Evolutionary conservation across 2,329 filamentous ascomycete genomes (phyloP), one percentile per base, ranked within the genome.

Genomic region (Apiospora phragmitis): DNA sequence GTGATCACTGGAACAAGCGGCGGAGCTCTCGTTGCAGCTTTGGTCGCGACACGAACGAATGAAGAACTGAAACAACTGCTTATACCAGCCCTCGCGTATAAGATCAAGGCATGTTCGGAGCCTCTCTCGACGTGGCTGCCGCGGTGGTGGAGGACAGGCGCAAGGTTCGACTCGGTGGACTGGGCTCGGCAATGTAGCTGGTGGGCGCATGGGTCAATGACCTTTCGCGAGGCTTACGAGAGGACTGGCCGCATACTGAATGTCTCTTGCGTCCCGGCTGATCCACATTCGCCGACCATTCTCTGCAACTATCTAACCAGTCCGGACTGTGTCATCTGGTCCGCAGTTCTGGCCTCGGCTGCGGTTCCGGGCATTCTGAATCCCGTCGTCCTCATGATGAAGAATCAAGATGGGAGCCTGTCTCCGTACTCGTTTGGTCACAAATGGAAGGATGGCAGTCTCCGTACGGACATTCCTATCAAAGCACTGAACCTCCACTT

Each of bases 271-370:
- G 94, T 99, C 1, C 96, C 96, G 0, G 95, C 95, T 0, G 96
- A 99, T 79, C 96, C 95, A 24, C 94, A 99, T 81, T 97, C 94
- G 59, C 95, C 89, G 11, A 91, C 94, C 0, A 97, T 99, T 74
- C 87, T 99, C 9, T 94, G 94, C 78, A 99, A 99, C 82, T 97
- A 98, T 80, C 88, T 98, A 42, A 98, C 96, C 1, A 93, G 93
- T 29, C 96, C 96, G 0, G 94, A 99, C 83, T 99, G 96, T 79
- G 96, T 99, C 51, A 97, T 99, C 73, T 99, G 97, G 96, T 97
- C 94, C 14, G 95, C 96, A 1, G 94, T 98, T 3, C 84, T 99
- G 62, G 96, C 96, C 0, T 98, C 95, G 7, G 96, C 96, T 4
- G 96, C 96, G 5, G 96, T 99, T 0, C 96, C 96, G 0, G 96